Base-by-base conservation (phyloP, 2,329 filamentous ascomycete genomes). In the Fusarium pseudonygamai region DNA sequence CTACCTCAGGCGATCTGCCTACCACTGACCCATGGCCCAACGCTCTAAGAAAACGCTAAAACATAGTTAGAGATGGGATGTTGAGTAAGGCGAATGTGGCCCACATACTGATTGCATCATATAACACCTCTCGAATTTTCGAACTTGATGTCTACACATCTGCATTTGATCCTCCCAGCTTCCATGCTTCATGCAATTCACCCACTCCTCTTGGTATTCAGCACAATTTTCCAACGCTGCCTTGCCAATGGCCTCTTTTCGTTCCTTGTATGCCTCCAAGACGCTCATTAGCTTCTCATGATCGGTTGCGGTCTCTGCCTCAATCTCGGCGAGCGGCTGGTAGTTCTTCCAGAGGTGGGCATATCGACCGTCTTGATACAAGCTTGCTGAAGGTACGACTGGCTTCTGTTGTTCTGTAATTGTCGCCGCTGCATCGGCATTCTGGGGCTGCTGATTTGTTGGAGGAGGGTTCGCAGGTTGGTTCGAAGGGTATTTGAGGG, bases 311-410 rank as follows among this genome's bases (percentile, higher is more conserved):
- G 87, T 87, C 69, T 90, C 90, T 55, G 89, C 87, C 78, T 96
- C 92, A 68, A 97, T 84, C 64, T 93, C 86, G 40, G 86, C 80
- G 59, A 93, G 90, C 14, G 96, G 92, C 66, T 89, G 89, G 86
- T 99, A 99, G 66, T 89, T 94, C 83, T 95, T 96, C 96, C 96
- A 99, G 37, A 99, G 86, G 80, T 98, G 89, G 63, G 95, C 94
- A 83, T 91, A 91, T 49, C 89, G 86, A n/a, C 89, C 89, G 78
- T 91, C 89, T 63, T 85, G 87, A 79, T 86, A 91, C 30, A 89
- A 82, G 75, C 87, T 89, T 72, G 86, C 84, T 3, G 78, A 76
- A 2, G 88, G 89, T 11, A 89, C 85, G 7, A 49, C 36, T 7
- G 80, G 68, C 36, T 68, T 52, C 9, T 74, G 69, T 16, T 60